Percentiles rank a stretch among this genome's conserved stretches.
These are phyloP conservation scores for Phytophthora brassicae DNA, from an alignment of 352 stramenopile genomes.

Conservation along the genomic window DNA sequence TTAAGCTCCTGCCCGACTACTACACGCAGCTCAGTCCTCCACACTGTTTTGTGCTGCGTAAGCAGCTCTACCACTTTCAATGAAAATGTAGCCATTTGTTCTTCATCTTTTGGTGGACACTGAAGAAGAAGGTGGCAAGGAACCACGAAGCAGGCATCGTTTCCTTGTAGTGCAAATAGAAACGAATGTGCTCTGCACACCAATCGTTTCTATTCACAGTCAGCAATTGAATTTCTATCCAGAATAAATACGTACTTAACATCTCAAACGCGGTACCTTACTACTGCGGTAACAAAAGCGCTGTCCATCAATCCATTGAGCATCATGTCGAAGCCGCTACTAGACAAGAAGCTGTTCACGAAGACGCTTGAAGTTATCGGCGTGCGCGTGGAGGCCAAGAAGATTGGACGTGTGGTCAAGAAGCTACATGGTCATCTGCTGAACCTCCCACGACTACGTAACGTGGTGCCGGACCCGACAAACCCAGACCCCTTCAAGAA, in stretches of 20 bases:
- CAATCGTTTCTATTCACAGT: too few relatives aligned
- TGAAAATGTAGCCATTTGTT: constrained; percentile 7
- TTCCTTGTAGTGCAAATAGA: too few relatives aligned
- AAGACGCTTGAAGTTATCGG: constrained; percentile 72
- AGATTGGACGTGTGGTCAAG: constrained; percentile 76
- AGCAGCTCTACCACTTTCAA: constrained; percentile 28
- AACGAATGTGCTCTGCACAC: too few relatives aligned
- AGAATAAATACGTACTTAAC: too few relatives aligned
- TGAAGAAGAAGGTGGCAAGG: too few relatives aligned
- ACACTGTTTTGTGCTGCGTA: constrained; percentile 92
- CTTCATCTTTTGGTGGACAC: constrained; percentile 11
- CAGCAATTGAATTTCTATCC: too few relatives aligned
- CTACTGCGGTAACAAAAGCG: too few relatives aligned
- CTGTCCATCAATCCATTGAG: constrained; percentile 18
- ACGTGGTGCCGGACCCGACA: constrained; percentile 71
- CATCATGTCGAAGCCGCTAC: constrained; percentile 34
- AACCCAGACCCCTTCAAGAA: constrained; percentile 65
- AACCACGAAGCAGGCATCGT: too few relatives aligned
- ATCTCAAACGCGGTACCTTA: too few relatives aligned
- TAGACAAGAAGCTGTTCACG: constrained; percentile 74
- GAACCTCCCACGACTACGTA: constrained; percentile 69
- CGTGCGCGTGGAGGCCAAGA: constrained; percentile 78
- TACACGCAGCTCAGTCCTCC: constrained; percentile 93
- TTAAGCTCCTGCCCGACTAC: constrained; percentile 90
- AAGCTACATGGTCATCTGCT: constrained; percentile 71